These are phyloP conservation scores for Incumbomyces delicatus DNA, from an alignment of 2,329 filamentous ascomycete species.

Conservation along the genomic window DNA sequence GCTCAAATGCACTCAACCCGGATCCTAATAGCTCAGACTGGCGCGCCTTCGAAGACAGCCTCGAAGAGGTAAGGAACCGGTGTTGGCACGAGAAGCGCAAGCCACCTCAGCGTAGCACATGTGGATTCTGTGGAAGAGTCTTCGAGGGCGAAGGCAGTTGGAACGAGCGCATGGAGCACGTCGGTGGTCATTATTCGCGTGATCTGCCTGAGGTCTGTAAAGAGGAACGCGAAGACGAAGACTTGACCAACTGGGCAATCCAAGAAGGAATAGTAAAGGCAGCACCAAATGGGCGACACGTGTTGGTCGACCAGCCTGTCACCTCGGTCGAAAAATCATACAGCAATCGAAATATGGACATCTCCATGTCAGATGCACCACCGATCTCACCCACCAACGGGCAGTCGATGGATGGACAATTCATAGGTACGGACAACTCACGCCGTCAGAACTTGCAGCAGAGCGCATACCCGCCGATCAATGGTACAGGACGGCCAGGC, in stretches of 20 bases:
- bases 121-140: slow-evolving; percentile 48
- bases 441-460: slow-evolving; percentile 10
- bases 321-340: slow-evolving; percentile 14
- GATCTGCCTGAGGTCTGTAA: slow-evolving; percentile 31
- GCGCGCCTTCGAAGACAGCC: slow-evolving; percentile 39
- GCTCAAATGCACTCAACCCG: slow-evolving; percentile 10
- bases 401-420: slow-evolving; percentile 3
- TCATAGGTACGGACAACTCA: slow-evolving; percentile 6
- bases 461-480: slow-evolving; percentile 13
- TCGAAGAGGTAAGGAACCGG: slow-evolving; percentile 47
- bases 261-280: slow-evolving; percentile 25
- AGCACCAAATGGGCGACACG: slow-evolving; percentile 17
- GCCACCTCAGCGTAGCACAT: slow-evolving; percentile 54
- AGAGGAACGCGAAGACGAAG: slow-evolving; percentile 33
- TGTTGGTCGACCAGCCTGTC: slow-evolving; percentile 19
- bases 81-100: slow-evolving; percentile 53
- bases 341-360: slow-evolving; percentile 15
- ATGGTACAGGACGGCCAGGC: slow-evolving; percentile 11
- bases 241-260: slow-evolving; percentile 32
- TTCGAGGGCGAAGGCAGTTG: slow-evolving; percentile 60
- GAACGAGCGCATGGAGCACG: slow-evolving; percentile 81
- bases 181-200: slow-evolving; percentile 66
- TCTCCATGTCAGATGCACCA: slow-evolving; percentile 18
- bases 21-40: slow-evolving; percentile 20
- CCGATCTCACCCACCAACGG: slow-evolving; percentile 6